Evolutionary conservation across 352 stramenopile species (phyloP), one percentile per base, ranked within the genome.

Genomic region (Blastocystis sp.): DNA sequence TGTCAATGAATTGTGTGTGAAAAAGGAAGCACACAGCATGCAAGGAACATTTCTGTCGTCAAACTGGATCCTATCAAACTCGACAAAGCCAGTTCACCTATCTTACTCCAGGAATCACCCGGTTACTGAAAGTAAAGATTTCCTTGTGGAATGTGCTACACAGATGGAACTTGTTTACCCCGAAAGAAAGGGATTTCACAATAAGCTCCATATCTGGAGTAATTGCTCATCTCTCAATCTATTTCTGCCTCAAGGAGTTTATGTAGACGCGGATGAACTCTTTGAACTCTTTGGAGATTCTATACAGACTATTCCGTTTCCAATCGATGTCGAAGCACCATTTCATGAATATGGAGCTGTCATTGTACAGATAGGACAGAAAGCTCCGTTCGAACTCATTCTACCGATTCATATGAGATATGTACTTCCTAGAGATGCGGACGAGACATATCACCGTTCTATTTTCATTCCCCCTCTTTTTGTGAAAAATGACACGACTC

Each of bases 351-450:
- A 45, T 6, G n/a, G 34, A 20, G 50, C 50, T 39, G 26, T 26
- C 39, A 41, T 81, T 62, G 13, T n/a, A 26, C 43, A 53, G 37
- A 37, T 24, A 62, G 3, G 30, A 39, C 45, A 45, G 24, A 45
- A 45, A 65, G n/a, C 43, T 11, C 30, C 26, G 50, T 4, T 81
- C 20, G 26, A 26, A 16, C 8, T 73, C 30, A 7, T 13, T 43
- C 26, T 85, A 54, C 73, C 73, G 5, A 50, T 85, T 45, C 73
- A 85, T 43, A 20, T 85, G 30, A 50, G 73, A 16, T 68, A 64
- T 47, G 53, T 62, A 43, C 56, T 53, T 39, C 47, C 73, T 20
- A 30, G 16, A 37, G 43, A 81, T 43, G n/a, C 26, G 54, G n/a
- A 45, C 3, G 13, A 13, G 20, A 59, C 50, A 59, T n/a, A 59